A percentile compares a stretch with the other conserved stretches of the same genome.
These are phyloP conservation scores for Suillus subluteus DNA, from an alignment of 768 basidiomycete species.

Conservation along the genomic window DNA sequence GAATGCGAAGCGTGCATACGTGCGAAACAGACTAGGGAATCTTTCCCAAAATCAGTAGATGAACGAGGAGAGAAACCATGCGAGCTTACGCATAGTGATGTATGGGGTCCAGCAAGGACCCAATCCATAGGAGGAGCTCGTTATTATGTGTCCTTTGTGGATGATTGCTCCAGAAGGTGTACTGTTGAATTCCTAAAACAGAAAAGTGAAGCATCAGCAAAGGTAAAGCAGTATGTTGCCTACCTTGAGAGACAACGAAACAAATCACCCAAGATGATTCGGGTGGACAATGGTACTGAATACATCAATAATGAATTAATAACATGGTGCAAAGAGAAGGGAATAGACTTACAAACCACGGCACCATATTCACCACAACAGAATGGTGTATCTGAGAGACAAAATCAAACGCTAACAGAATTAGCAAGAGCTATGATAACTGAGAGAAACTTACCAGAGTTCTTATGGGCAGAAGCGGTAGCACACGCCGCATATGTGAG, in stretches of 20 bases:
- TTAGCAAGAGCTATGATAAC: slow-evolving; percentile 37
- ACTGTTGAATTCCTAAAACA: slow-evolving; percentile 24
- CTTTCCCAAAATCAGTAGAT: too few relatives aligned
- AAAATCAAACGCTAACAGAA: slow-evolving; percentile 38
- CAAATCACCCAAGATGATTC: slow-evolving; percentile 12
- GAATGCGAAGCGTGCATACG: too few relatives aligned
- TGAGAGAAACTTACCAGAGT: slow-evolving; percentile 23
- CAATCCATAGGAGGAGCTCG: slow-evolving; percentile 18
- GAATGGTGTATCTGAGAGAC: slow-evolving; percentile 42
- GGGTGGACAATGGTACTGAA: slow-evolving; percentile 38
- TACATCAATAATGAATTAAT: slow-evolving; percentile 29
- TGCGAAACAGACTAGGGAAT: too few relatives aligned
- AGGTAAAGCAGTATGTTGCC: slow-evolving; percentile 21
- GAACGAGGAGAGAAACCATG: not conserved
- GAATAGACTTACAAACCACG: slow-evolving; percentile 35
- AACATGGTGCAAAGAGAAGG: slow-evolving; percentile 23
- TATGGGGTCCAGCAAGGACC: slow-evolving; percentile 28
- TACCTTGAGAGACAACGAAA: slow-evolving; percentile 20
- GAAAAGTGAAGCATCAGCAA: slow-evolving; percentile 24
- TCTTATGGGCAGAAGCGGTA: slow-evolving; percentile 38
- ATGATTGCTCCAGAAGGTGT: slow-evolving; percentile 16
- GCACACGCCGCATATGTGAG: slow-evolving; percentile 31
- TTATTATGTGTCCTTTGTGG: slow-evolving; percentile 30
- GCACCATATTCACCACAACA: slow-evolving; percentile 42
- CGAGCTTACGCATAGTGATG: slow-evolving; percentile 21